phyloP scores from a whole-genome alignment of 805 yeast genomes.

The Cyberlindnera petersonii region DNA sequence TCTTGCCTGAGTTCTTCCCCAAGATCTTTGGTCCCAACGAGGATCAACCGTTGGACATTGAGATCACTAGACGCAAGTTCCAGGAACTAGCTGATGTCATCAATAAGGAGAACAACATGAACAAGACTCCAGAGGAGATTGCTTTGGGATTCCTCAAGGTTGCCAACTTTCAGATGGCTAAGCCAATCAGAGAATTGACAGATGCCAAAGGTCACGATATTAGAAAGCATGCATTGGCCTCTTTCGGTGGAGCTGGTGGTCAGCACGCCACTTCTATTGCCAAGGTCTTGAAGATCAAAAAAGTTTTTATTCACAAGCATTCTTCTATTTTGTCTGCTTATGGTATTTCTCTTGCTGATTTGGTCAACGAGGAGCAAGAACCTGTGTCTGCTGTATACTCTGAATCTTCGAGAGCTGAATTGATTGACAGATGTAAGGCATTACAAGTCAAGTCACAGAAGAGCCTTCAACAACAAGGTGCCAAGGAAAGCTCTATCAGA shows the following conservation, averaged over 20 bases:
- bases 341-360: conserved; percentile 41
- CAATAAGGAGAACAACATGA: conserved; percentile 31
- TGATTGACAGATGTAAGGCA: conserved; percentile 11
- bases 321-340: conserved; percentile 46
- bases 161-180: conserved; percentile 45
- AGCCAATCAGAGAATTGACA: conserved; percentile 43
- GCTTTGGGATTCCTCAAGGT: conserved; percentile 45
- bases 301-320: conserved; percentile 42
- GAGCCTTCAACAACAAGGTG: conserved; percentile 25
- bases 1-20: conserved; percentile 73
- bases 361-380: conserved; percentile 28
- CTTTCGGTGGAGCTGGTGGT: conserved; percentile 51
- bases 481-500: conserved; percentile 23
- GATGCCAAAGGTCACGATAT: conserved; percentile 43
- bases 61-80: conserved; percentile 35
- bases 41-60: conserved; percentile 61
- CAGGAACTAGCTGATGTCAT: conserved; percentile 35
- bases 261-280: conserved; percentile 45
- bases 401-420: conserved; percentile 13
- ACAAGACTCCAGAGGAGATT: conserved; percentile 39
- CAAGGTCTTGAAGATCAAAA: conserved; percentile 36
- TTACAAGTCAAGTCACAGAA: conserved; percentile 12
- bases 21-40: conserved; percentile 81
- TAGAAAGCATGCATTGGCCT: conserved; percentile 40
- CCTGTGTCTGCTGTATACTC: conserved; percentile 29